A percentile compares a stretch with the other conserved stretches of the same genome.
These are phyloP conservation scores for Sporodiniella umbellata DNA, from an alignment of 371 early-diverging fungal species.

Conservation along the genomic window DNA sequence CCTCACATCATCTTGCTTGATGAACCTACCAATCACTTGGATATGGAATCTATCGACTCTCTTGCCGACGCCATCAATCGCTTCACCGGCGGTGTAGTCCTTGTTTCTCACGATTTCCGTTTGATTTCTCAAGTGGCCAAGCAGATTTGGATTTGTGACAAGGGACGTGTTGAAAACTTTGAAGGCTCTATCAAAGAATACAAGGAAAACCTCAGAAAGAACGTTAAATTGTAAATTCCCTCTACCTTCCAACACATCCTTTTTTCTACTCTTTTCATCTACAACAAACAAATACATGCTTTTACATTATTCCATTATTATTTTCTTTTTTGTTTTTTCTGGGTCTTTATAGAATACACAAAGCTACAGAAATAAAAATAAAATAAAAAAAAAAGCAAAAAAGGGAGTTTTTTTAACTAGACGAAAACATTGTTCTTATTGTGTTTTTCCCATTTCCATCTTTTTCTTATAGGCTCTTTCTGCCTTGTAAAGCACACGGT, in stretches of 20 bases:
- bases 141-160: slow-evolving; percentile 96
- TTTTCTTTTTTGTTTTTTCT: not conserved
- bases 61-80: slow-evolving; percentile 94
- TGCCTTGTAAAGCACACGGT: slow-evolving; percentile 85
- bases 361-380: not conserved
- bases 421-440: slow-evolving; percentile 12
- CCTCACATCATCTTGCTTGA: slow-evolving; percentile 97
- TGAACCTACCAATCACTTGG: slow-evolving; percentile 96
- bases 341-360: no score
- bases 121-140: slow-evolving; percentile 94
- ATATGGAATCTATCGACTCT: slow-evolving; percentile 96
- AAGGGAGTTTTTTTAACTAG: no score
- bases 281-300: not conserved
- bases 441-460: slow-evolving; percentile 81
- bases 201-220: slow-evolving; percentile 83
- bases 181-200: slow-evolving; percentile 84
- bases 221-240: slow-evolving; percentile 59
- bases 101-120: slow-evolving; percentile 99
- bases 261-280: not conserved
- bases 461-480: slow-evolving; percentile 79
- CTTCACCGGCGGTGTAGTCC: slow-evolving; percentile 96
- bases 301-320: not conserved
- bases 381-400: slow-evolving; percentile 1
- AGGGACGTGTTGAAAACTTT: slow-evolving; percentile 71
- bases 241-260: not conserved